Base-by-base conservation (phyloP, 306 rosid genomes). In the Lablab purpureus region DNA sequence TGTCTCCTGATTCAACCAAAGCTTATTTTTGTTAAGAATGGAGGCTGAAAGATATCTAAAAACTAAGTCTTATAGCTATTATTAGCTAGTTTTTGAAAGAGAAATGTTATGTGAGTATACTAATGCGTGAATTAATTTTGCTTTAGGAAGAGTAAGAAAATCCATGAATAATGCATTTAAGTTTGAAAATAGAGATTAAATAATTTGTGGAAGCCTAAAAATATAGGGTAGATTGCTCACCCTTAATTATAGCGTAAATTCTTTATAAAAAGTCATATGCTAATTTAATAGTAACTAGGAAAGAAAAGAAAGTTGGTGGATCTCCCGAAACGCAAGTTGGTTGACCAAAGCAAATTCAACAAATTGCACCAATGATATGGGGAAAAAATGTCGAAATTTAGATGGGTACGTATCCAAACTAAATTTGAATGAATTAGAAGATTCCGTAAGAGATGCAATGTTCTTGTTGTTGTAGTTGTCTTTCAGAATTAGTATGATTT, bases 361-460 rank as follows among this genome's bases (percentile, higher is more conserved):
- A 75, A 62, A n/a, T 46, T 27, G 30, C 45, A 43, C 14, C 59
- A 22, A 43, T 60, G 8, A 74, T 27, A 21, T 10, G 22, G 0
- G n/a, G 2, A 21, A 43, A 55, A 28, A 18, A 11, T 40, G 25
- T 27, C 11, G 15, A 40, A 67, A 67, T 40, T 23, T 37, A 54
- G 11, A 63, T 30, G 0, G 30, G 18, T 43, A 60, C 4, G 19
- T 23, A 52, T 32, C 1, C 4, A 59, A 60, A 37, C 11, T 4
- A 21, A 23, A 36, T 21, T 21, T 21, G 66, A 66, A 34, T 22
- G 55, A 73, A 73, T 10, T 17, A 30, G 71, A 59, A 60, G 71
- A 19, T 36, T 73, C 23, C 36, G 11, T 27, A 18, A 6, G 23
- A n/a, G 47, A 71, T 32, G 25, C 50, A 19, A 49, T 60, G 2